phyloP scores from a whole-genome alignment of 2,329 filamentous ascomycete species.

The Fusarium proliferatum region DNA sequence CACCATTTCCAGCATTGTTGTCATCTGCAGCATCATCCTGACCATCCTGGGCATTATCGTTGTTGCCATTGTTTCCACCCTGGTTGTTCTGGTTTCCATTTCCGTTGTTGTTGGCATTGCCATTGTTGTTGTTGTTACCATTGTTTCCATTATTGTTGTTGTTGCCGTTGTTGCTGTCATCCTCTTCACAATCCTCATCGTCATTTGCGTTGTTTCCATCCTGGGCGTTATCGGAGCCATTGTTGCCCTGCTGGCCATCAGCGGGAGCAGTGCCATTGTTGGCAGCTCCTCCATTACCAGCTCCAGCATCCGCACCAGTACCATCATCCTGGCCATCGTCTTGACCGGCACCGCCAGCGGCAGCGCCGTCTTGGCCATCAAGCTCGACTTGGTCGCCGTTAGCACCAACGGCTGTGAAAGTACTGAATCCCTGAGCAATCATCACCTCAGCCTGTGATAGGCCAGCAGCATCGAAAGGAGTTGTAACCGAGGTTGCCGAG shows the following conservation, averaged over 20 bases:
- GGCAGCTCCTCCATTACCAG: slow-evolving; percentile 8
- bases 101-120: not conserved
- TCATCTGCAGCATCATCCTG: not conserved
- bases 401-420: slow-evolving; percentile 61
- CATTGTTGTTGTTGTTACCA: not conserved
- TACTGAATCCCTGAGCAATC: slow-evolving; percentile 69
- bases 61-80: not conserved
- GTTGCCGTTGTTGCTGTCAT: not conserved
- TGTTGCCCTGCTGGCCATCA: not conserved
- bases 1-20: not conserved
- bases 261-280: slow-evolving; percentile 15
- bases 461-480: slow-evolving; percentile 69
- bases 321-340: slow-evolving; percentile 58
- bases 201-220: not conserved
- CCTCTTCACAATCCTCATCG: not conserved
- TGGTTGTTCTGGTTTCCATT: slow-evolving; percentile 5
- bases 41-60: not conserved
- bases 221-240: not conserved
- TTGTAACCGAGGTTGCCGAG: slow-evolving; percentile 61
- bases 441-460: slow-evolving; percentile 74
- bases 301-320: slow-evolving; percentile 28
- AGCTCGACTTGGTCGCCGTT: slow-evolving; percentile 48
- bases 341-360: slow-evolving; percentile 32
- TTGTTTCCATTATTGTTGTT: not conserved
- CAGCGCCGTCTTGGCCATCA: slow-evolving; percentile 51